A percentile compares a stretch with the other conserved stretches of the same genome.
Evolutionary conservation across 2,329 filamentous ascomycete species (phyloP).

Genomic region (Aspergillus quadricinctus): DNA sequence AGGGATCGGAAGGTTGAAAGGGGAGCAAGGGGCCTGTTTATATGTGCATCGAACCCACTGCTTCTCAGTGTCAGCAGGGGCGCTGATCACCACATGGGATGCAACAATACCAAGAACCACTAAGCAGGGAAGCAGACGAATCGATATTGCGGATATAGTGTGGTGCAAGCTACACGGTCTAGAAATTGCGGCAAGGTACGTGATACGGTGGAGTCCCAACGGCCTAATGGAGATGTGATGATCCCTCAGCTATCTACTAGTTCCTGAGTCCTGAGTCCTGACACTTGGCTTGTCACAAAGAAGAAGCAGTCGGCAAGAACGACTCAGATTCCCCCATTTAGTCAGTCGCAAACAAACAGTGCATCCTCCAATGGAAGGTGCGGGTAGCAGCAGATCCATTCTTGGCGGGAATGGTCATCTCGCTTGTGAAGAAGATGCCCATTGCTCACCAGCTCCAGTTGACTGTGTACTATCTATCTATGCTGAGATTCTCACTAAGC

Average conservation of each 20-base stretch:
- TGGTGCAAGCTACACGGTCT: background rate
- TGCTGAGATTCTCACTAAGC: background rate
- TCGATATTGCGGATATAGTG: background rate
- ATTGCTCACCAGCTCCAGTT: background rate
- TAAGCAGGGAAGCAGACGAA: background rate
- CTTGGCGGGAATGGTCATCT: constrained; percentile 5
- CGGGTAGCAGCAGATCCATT: constrained; percentile 7
- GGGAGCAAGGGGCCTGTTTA: background rate
- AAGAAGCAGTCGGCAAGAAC: background rate
- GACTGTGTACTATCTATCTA: background rate
- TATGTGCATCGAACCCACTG: background rate
- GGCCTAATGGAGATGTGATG: background rate
- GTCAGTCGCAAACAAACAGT: background rate
- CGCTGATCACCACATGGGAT: background rate
- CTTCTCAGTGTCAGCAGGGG: background rate
- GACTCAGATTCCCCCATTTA: background rate
- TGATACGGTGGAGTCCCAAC: background rate
- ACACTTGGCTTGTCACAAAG: background rate
- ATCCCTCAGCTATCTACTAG: background rate
- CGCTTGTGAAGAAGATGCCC: background rate
- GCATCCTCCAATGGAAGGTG: background rate
- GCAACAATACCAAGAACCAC: background rate
- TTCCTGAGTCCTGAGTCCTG: background rate
- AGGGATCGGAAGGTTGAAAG: background rate
- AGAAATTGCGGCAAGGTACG: background rate